Evolutionary conservation across 2,329 filamentous ascomycete species (phyloP), one percentile per base, ranked within the genome.

Genomic region (Trichoderma sp.): DNA sequence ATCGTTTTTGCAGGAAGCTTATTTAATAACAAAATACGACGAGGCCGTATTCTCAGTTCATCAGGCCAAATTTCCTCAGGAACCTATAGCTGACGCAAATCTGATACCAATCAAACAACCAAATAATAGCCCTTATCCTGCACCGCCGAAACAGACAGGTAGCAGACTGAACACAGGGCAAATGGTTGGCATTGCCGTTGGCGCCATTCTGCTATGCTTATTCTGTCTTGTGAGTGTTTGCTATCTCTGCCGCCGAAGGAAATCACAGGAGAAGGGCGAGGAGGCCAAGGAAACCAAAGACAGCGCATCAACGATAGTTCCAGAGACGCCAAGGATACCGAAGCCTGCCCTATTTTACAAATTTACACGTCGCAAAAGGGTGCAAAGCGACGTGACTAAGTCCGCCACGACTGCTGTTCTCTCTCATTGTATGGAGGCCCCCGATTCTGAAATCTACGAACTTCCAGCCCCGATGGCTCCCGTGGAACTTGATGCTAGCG

Each of bases 1-100:
- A 39, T 86, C 88, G 0, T 93, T 93, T 74, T 81, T 94, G 68
- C 92, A 93, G 77, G 91, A 93, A 79, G 87, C 91, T 2, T 90
- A 90, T 72, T 79, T 90, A 6, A 83, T 88, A 36, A 88, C 85
- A 30, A 85, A 85, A 73, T 90, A 88, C 75, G 88, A 90, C 73
- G 82, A 83, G 43, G 82, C 79, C 17, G 78, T 79, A 13, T 90
- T 88, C 77, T 87, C 86, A 1, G 75, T 91, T 28, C 84, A 89
- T 69, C 86, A 89, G 75, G 88, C 88, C 11, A 76, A 76, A 65
- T 87, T 88, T 76, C 85, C 88, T n/a, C 74, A 81, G 61, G 77
- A 83, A 13, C 81, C 84, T 2, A 73, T 76, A 39, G 78, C 73
- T 13, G 82, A 83, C 73, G 83, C 81, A 32, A 83, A 81, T 43